Evolutionary conservation across 164 flowering plant genomes (phyloP).

Genomic region (Cinnamomum micranthum): DNA sequence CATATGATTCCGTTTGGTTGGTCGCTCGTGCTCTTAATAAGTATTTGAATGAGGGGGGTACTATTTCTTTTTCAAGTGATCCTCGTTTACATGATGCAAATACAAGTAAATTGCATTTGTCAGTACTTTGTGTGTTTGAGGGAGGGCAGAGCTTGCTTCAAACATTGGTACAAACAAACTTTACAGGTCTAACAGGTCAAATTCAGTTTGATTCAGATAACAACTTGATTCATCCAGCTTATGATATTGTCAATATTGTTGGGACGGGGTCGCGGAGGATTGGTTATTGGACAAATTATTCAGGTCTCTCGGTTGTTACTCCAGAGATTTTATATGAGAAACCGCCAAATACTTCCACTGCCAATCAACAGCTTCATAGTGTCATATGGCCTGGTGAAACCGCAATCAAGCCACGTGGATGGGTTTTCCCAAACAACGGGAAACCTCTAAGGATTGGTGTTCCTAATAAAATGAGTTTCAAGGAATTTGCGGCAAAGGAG

Average conservation of each 20-base stretch:
- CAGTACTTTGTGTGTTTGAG: slow-evolving; percentile 44
- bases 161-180: slow-evolving; percentile 37
- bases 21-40: slow-evolving; percentile 69
- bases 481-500: too few species aligned
- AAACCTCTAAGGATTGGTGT: too few species aligned
- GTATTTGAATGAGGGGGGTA: slow-evolving; percentile 52
- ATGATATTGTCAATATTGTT: slow-evolving; percentile 64
- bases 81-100: slow-evolving; percentile 38
- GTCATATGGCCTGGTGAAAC: too few species aligned
- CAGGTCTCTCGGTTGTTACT: too few species aligned
- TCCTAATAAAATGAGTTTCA: too few species aligned
- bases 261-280: slow-evolving; percentile 12
- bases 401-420: too few species aligned
- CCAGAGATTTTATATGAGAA: too few species aligned
- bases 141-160: slow-evolving; percentile 55
- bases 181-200: slow-evolving; percentile 66
- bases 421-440: too few species aligned
- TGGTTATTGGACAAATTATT: too few species aligned
- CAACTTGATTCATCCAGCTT: slow-evolving; percentile 56
- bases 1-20: slow-evolving; percentile 90
- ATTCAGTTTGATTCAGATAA: slow-evolving; percentile 56
- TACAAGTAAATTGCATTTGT: slow-evolving; percentile 38
- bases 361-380: too few species aligned
- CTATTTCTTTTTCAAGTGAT: slow-evolving; percentile 52
- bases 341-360: too few species aligned